phyloP scores from a whole-genome alignment of 352 stramenopile genomes.

The Phytophthora citrophthora region DNA sequence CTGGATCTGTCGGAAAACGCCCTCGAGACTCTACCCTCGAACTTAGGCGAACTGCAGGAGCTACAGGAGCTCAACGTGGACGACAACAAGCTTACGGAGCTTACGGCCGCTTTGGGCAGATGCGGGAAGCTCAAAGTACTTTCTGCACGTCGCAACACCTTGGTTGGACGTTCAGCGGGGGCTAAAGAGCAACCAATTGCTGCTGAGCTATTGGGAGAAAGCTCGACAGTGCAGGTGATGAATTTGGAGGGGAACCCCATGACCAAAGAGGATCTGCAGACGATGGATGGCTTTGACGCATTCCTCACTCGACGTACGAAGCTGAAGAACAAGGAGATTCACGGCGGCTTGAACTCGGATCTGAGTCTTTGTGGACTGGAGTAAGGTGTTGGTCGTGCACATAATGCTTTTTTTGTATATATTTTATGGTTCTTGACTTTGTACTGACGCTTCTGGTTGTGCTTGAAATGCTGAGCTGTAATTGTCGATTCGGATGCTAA shows the following conservation, averaged over 20 bases:
- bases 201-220: constrained; percentile 50
- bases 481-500: constrained; percentile 33
- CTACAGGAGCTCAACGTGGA: constrained; percentile 78
- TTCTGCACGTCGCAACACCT: constrained; percentile 63
- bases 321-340: constrained; percentile 90
- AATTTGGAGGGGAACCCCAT: constrained; percentile 85
- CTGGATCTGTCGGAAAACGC: constrained; percentile 75
- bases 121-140: constrained; percentile 81
- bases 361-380: constrained; percentile 84
- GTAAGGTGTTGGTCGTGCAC: constrained; percentile 31
- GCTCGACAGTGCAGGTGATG: constrained; percentile 78
- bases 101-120: constrained; percentile 55
- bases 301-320: constrained; percentile 80
- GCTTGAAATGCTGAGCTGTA: neutral
- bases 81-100: constrained; percentile 50
- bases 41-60: constrained; percentile 52
- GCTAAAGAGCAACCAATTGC: constrained; percentile 55
- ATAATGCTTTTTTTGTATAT: constrained; percentile 12
- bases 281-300: constrained; percentile 77
- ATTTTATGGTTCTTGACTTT: constrained; percentile 14
- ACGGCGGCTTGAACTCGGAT: constrained; percentile 78
- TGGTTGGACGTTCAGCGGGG: constrained; percentile 33
- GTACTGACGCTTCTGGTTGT: constrained; percentile 10
- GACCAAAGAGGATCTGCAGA: constrained; percentile 78
- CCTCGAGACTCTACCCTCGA: constrained; percentile 48